Percentiles rank a stretch among this genome's conserved stretches.
phyloP scores from a whole-genome alignment of 1,284 basidiomycete species.

The Ceratobasidium sp. region DNA sequence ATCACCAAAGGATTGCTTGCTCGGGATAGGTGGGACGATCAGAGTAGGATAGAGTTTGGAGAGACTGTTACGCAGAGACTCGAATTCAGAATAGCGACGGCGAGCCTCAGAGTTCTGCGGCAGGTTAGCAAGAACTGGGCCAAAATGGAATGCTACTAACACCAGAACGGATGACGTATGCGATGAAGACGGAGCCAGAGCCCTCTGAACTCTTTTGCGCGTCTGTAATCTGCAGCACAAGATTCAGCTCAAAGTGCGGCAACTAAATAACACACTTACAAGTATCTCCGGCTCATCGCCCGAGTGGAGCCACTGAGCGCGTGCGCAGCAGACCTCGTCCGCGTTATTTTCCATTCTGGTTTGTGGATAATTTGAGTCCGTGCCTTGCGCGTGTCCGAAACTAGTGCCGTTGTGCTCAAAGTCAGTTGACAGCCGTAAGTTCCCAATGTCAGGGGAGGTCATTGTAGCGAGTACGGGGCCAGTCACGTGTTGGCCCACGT shows the following conservation, averaged over 20 bases:
- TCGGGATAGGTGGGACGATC: conserved; percentile 98
- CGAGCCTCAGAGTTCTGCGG: conserved; percentile 81
- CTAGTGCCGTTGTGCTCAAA: background rate
- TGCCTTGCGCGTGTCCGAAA: background rate
- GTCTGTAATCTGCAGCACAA: conserved; percentile 78
- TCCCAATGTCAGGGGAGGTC: conserved; percentile 27
- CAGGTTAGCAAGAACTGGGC: conserved; percentile 9
- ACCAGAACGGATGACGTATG: conserved; percentile 92
- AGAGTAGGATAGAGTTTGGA: conserved; percentile 92
- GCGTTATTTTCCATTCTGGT: conserved; percentile 50
- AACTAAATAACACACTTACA: conserved; percentile 59
- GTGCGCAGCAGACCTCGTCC: conserved; percentile 77
- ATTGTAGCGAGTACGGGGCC: conserved; percentile 7
- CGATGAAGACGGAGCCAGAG: conserved; percentile 89
- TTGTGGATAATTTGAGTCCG: background rate
- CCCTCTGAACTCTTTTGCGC: conserved; percentile 94
- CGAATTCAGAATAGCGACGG: conserved; percentile 97
- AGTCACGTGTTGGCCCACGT: conserved; percentile 16
- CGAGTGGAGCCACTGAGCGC: conserved; percentile 79
- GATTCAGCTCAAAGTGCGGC: conserved; percentile 16
- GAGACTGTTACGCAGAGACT: conserved; percentile 87
- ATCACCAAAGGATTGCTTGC: conserved; percentile 94
- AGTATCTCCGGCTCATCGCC: conserved; percentile 84
- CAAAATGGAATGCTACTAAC: conserved; percentile 62
- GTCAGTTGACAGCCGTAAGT: conserved; percentile 13